Base-by-base conservation (phyloP, 805 yeast genomes). In the Lipomyces sp. region DNA sequence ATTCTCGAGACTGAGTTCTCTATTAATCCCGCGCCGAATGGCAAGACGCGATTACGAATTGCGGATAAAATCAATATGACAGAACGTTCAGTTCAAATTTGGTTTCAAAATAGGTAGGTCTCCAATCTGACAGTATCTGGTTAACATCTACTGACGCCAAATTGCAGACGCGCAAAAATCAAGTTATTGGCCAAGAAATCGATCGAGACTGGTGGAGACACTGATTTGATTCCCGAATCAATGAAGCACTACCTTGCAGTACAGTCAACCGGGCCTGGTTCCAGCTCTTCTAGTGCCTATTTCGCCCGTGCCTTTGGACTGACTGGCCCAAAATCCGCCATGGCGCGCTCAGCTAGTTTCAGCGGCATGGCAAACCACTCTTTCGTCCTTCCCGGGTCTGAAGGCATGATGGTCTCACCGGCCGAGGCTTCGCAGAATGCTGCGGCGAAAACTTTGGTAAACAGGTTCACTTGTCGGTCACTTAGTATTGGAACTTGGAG, bases 11-110 rank as follows among this genome's bases (percentile, higher is more conserved):
- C 81, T 37, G 96, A 90, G 75, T 92, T 90, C 75, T 84, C 83
- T 60, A 80, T 79, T 60, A 90, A 90, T 71, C 89, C 90, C 37
- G 90, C 89, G 71, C 97, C 97, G 3, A 64, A 59, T 39, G 62
- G 65, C 34, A 63, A 66, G 32, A 63, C 66, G 2, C 53, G 71
- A 7, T 0, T 87, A 73, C 84, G 82, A 37, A 86, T 92, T 50
- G 86, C 95, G 51, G 86, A 83, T 1, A 82, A 83, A 67, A 90
- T 96, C 1, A 90, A 88, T 24, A 88, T 92, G 91, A 86, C 92
- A 13, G 97, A 92, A 73, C 84, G 95, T 69, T 90, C 93, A 13
- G 97, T 92, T 1, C 83, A 97, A 63, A 92, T 92, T 54, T 92
- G 97, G 97, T 92, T 92, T 74, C 98, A 92, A 75, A 92, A 92